Conservation (phyloP, 306 rosid species). For the Arachis stenosperma region DNA sequence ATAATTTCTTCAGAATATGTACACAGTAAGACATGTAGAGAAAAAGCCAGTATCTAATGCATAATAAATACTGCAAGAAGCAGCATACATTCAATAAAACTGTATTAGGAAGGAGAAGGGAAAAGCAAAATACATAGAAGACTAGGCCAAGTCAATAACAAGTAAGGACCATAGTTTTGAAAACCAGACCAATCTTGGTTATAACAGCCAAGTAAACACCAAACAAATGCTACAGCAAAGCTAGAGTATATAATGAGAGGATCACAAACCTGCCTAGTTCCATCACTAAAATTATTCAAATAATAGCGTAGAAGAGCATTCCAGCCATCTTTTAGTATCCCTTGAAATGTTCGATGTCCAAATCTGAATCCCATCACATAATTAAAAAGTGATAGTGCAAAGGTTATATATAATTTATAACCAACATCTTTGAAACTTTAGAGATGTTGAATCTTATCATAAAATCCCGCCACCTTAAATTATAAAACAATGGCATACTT, state of each 20-base stretch:
- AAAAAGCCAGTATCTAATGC: conserved; percentile 19
- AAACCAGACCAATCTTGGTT: neutral
- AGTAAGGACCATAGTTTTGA: too few relatives aligned
- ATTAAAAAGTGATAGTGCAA: conserved; percentile 11
- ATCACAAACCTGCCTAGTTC: conserved; percentile 78
- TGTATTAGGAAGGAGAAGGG: conserved; percentile 31
- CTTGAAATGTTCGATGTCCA: conserved; percentile 88
- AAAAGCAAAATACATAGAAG: conserved; percentile 27
- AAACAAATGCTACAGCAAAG: conserved; percentile 21
- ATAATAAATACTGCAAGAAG: conserved; percentile 10
- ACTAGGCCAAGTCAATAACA: conserved; percentile 5
- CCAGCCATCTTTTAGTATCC: conserved; percentile 71
- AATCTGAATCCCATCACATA: conserved; percentile 58
- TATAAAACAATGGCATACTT: conserved; percentile 30
- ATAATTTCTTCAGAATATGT: conserved; percentile 21
- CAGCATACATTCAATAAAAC: conserved; percentile 23
- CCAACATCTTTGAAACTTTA: conserved; percentile 30
- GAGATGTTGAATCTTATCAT: conserved; percentile 9
- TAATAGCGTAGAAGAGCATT: conserved; percentile 88
- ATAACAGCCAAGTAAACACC: conserved; percentile 27
- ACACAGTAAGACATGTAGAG: conserved; percentile 15
- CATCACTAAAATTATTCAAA: conserved; percentile 82
- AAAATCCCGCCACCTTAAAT: conserved; percentile 2
- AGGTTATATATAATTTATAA: conserved; percentile 23
- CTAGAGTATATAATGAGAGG: conserved; percentile 35